A percentile compares a stretch with the other conserved stretches of the same genome.
Evolutionary conservation across 306 rosid species (phyloP).

Genomic region (Crotalaria pallida): DNA sequence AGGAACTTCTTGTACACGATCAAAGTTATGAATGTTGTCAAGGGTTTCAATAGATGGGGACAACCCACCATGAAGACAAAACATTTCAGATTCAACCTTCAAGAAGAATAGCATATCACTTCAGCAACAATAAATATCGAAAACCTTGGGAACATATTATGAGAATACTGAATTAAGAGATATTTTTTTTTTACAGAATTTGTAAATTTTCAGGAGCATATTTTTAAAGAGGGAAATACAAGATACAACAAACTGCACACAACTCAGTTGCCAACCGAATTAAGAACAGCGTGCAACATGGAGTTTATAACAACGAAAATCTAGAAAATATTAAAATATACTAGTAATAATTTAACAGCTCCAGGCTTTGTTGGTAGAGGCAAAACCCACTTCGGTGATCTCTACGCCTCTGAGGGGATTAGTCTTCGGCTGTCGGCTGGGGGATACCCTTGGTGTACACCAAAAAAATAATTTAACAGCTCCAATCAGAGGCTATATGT

Average conservation of each 20-base stretch:
- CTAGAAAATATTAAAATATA: background rate
- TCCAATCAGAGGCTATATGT: background rate
- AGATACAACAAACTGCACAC: background rate
- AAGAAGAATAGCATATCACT: constrained; percentile 1
- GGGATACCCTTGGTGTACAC: no score
- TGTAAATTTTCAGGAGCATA: background rate
- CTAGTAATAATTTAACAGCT: no score
- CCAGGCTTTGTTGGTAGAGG: no score
- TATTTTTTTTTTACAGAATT: background rate
- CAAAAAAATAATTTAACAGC: no score
- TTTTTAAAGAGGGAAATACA: background rate
- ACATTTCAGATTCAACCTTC: constrained; percentile 93
- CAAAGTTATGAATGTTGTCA: constrained; percentile 82
- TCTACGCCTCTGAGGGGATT: no score
- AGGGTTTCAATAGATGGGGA: constrained; percentile 95
- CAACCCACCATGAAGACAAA: constrained; percentile 90
- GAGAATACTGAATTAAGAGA: no score
- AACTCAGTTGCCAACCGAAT: background rate
- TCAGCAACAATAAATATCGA: background rate
- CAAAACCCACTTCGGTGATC: no score
- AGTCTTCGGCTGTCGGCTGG: no score
- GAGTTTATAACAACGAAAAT: background rate
- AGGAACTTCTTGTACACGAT: constrained; percentile 81
- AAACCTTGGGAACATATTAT: background rate
- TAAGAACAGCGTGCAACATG: background rate